Evolutionary conservation across 2,329 filamentous ascomycete genomes (phyloP), one percentile per base, ranked within the genome.

Genomic region (Apiospora aurea): DNA sequence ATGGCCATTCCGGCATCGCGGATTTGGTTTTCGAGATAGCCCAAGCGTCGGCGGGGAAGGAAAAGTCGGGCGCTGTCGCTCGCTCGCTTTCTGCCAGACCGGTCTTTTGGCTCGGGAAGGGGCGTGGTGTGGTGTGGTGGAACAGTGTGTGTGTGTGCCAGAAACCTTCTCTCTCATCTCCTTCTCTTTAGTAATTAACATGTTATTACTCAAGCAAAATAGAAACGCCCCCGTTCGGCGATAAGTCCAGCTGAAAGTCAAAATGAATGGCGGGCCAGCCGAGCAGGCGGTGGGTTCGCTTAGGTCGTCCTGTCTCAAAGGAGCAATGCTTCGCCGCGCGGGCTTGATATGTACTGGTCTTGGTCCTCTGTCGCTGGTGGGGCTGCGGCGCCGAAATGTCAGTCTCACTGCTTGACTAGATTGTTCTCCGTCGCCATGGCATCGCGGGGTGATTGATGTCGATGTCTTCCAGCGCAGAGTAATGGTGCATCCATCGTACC

Each of bases 251-350:
- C 53, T 61, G 53, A 61, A 61, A 61, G 53, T 38, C 53, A 38
- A 61, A 61, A 34, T 61, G 29, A 16, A 21, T 61, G 53, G 53
- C 53, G 53, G 26, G 16, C n/a, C n/a, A n/a, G n/a, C n/a, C n/a
- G n/a, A n/a, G n/a, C 53, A 61, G 53, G 26, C 51, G 53, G 53
- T 61, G 53, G 53, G 53, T 21, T 61, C 53, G 53, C 53, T 61
- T 61, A 61, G 53, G 53, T 38, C 53, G 29, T 38, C 53, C 53
- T 61, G 53, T 61, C 53, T 38, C 53, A 38, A 61, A 61, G 16
- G 29, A 61, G 53, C 29, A 38, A 61, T 61, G 53, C 53, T 38
- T 61, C 53, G 53, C 53, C 53, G 53, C 53, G 16, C 16, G 53
- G 53, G 53, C 16, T 61, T 38, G 26, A 38, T 61, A n/a, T n/a